Evolutionary conservation across 1,139 yeast genomes (phyloP).

Genomic region (Suhomyces anneliseae): DNA sequence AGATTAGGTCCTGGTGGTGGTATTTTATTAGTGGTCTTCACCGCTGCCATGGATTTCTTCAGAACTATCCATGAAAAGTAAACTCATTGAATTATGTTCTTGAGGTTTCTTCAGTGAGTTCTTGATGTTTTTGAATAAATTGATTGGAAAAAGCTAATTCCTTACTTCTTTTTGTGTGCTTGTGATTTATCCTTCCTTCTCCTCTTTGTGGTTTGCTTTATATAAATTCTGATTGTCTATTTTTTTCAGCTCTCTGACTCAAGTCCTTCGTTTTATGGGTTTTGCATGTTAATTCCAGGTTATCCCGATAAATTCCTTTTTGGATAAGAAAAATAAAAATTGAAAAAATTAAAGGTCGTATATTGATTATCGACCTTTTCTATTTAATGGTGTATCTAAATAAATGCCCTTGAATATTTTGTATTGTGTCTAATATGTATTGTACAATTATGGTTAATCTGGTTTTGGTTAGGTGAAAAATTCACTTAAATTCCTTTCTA

Average conservation of each 20-base stretch:
- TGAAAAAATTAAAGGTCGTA: not conserved
- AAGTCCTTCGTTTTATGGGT: no score
- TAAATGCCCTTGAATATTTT: not conserved
- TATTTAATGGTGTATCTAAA: not conserved
- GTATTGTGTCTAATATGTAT: no score
- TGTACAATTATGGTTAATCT: no score
- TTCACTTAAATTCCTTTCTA: slow-evolving; percentile 4
- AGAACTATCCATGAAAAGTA: slow-evolving; percentile 53
- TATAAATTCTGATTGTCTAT: no score
- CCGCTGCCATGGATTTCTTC: slow-evolving; percentile 93
- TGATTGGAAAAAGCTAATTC: not conserved
- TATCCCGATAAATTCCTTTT: no score
- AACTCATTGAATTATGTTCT: no score
- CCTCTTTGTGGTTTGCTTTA: not conserved
- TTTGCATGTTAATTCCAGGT: no score
- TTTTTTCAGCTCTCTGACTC: no score
- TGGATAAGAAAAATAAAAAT: no score
- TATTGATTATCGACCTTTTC: not conserved
- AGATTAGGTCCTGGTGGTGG: slow-evolving; percentile 99
- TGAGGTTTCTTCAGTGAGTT: not conserved
- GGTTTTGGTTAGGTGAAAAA: no score
- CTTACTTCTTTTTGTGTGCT: not conserved
- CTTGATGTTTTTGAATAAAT: not conserved
- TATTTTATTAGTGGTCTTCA: slow-evolving; percentile 90
- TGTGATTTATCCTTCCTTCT: not conserved